These are phyloP conservation scores for Dioszegia crocea DNA, from an alignment of 768 basidiomycete genomes.

Conservation along the genomic window DNA sequence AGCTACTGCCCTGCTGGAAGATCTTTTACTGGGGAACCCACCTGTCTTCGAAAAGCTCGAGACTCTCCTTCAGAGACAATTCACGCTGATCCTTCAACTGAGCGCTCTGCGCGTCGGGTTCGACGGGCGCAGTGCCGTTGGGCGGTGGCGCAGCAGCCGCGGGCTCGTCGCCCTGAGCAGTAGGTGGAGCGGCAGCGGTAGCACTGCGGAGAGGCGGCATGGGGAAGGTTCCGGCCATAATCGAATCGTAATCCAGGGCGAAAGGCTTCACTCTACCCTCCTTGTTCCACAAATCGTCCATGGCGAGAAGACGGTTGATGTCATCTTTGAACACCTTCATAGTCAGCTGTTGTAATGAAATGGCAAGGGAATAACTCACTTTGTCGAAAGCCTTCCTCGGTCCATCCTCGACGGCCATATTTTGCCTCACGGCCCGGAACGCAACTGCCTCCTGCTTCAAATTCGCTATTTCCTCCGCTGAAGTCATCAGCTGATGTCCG, in stretches of 20 bases:
- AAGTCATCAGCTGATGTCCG: neutral
- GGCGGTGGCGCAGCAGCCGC: slow-evolving; percentile 2
- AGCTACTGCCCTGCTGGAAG: neutral
- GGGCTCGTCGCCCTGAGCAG: neutral
- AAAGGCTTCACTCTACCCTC: slow-evolving; percentile 72
- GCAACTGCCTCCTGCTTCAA: slow-evolving; percentile 84
- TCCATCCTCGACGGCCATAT: slow-evolving; percentile 60
- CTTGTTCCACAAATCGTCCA: slow-evolving; percentile 93
- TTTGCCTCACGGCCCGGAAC: slow-evolving; percentile 72
- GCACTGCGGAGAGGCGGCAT: slow-evolving; percentile 47
- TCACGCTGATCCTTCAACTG: slow-evolving; percentile 74
- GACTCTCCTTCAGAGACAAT: slow-evolving; percentile 71
- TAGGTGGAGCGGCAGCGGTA: slow-evolving; percentile 18
- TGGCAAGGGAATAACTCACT: slow-evolving; percentile 54
- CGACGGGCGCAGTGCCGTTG: slow-evolving; percentile 24
- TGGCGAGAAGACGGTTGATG: slow-evolving; percentile 78
- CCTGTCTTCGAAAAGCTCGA: slow-evolving; percentile 82
- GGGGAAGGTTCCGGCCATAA: slow-evolving; percentile 63
- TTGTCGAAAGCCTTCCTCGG: slow-evolving; percentile 77
- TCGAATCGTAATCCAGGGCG: slow-evolving; percentile 74
- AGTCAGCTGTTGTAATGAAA: neutral
- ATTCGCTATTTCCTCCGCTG: slow-evolving; percentile 84
- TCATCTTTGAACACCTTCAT: slow-evolving; percentile 82
- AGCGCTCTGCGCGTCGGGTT: slow-evolving; percentile 4
- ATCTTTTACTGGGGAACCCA: slow-evolving; percentile 43